Percentiles rank a stretch among this genome's conserved stretches.
phyloP scores from a whole-genome alignment of 2,329 filamentous ascomycete species.

The Cercospora janseana region DNA sequence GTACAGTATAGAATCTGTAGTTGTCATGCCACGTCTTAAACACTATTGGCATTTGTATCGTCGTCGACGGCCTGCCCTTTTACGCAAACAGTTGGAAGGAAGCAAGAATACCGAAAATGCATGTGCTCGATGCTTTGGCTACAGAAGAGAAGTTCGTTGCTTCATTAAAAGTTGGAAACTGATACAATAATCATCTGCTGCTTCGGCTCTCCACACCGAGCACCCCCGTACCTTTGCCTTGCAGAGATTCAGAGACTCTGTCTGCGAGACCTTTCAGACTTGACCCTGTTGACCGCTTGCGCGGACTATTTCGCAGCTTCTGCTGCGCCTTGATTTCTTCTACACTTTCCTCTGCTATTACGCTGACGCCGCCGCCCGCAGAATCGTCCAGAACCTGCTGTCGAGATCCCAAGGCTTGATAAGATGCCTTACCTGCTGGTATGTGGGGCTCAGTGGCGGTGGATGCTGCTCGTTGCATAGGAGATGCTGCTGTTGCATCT shows the following conservation, averaged over 20 bases:
- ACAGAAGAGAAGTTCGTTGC: not conserved
- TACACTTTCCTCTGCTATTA: conserved; percentile 42
- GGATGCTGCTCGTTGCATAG: conserved; percentile 26
- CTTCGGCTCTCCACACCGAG: conserved; percentile 44
- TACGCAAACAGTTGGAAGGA: too few relatives aligned
- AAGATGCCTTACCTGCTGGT: conserved; percentile 40
- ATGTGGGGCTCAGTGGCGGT: conserved; percentile 27
- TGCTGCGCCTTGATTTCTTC: conserved; percentile 40
- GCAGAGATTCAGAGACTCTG: conserved; percentile 47
- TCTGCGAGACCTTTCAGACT: conserved; percentile 46
- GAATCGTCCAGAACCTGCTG: conserved; percentile 44
- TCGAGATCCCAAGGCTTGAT: conserved; percentile 42
- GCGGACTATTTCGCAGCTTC: conserved; percentile 40
- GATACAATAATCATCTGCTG: conserved; percentile 20
- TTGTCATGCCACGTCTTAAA: too few relatives aligned
- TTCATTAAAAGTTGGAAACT: conserved; percentile 11
- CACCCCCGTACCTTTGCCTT: conserved; percentile 47
- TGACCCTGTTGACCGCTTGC: conserved; percentile 44
- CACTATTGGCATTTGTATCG: too few relatives aligned
- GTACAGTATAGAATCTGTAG: too few relatives aligned
- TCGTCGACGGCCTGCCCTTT: too few relatives aligned
- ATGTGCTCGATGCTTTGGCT: too few relatives aligned
- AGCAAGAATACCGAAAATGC: too few relatives aligned
- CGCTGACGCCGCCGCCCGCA: conserved; percentile 37
- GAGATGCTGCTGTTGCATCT: conserved; percentile 25